Evolutionary conservation across 495 filamentous ascomycete genomes (phyloP).

Genomic region (Mycothermus thermophilus): DNA sequence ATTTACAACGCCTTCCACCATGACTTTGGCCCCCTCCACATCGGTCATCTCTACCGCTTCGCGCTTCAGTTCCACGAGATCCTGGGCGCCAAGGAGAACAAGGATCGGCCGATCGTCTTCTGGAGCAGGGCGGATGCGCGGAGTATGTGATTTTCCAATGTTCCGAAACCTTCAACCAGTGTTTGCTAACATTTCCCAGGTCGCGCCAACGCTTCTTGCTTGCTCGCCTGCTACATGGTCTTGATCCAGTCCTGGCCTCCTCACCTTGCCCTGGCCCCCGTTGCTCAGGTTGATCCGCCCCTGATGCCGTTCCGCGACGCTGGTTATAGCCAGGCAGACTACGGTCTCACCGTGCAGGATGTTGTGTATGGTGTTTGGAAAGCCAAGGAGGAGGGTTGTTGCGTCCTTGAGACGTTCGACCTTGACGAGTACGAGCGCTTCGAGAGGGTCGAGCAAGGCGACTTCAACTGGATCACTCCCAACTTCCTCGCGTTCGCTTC

Average conservation of each 20-base stretch:
- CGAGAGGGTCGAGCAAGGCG: slow-evolving; percentile 92
- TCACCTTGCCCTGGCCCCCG: slow-evolving; percentile 89
- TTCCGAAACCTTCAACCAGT: no score
- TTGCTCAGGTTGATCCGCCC: slow-evolving; percentile 89
- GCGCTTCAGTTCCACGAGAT: slow-evolving; percentile 91
- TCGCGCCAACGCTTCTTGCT: slow-evolving; percentile 90
- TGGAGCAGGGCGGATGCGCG: slow-evolving; percentile 86
- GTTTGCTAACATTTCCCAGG: no score
- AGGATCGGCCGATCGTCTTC: slow-evolving; percentile 77
- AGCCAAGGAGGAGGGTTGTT: slow-evolving; percentile 86
- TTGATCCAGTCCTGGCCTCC: slow-evolving; percentile 96
- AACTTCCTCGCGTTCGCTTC: slow-evolving; percentile 94
- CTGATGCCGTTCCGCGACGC: slow-evolving; percentile 98
- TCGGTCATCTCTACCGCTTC: slow-evolving; percentile 93
- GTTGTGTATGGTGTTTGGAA: slow-evolving; percentile 98
- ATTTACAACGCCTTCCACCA: slow-evolving; percentile 98
- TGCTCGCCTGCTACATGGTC: slow-evolving; percentile 97
- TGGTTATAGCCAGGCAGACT: slow-evolving; percentile 97
- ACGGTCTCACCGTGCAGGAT: slow-evolving; percentile 85
- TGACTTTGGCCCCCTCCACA: slow-evolving; percentile 94
- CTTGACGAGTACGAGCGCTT: slow-evolving; percentile 95
- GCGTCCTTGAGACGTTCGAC: slow-evolving; percentile 75
- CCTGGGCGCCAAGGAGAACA: slow-evolving; percentile 65
- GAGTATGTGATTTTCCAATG: slow-evolving; percentile 40
- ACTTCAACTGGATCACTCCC: slow-evolving; percentile 98